These are phyloP conservation scores for Besnoitia besnoiti DNA, from an alignment of 169 alveolate species.

Conservation along the genomic window DNA sequence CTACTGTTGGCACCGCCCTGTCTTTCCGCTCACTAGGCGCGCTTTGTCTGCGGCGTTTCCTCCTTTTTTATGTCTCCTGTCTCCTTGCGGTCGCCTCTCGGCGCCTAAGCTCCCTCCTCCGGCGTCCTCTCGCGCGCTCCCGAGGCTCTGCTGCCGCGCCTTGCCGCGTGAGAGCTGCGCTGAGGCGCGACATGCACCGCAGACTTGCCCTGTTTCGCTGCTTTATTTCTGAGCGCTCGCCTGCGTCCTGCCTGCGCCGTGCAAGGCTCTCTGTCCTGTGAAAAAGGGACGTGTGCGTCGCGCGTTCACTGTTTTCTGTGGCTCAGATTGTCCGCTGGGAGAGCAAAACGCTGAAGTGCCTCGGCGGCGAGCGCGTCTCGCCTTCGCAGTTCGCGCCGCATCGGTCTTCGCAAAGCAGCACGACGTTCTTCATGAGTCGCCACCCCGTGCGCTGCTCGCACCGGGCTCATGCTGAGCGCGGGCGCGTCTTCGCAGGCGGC, in stretches of 20 bases:
- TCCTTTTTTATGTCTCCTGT: not conserved
- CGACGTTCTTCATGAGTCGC: not conserved
- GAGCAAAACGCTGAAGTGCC: not conserved
- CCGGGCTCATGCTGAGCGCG: not conserved
- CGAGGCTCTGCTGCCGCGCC: no score
- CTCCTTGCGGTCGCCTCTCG: not conserved
- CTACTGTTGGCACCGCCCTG: not conserved
- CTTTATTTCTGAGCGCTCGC: no score
- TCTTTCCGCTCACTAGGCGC: no score
- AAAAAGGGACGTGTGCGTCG: no score
- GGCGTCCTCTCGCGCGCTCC: no score
- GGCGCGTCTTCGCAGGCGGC: slow-evolving; percentile 5
- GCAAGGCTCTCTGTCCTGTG: not conserved
- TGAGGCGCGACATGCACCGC: no score
- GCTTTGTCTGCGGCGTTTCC: no score
- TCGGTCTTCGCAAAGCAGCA: not conserved
- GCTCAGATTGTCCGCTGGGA: not conserved
- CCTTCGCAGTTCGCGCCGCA: not conserved
- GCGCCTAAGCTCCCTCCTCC: no score
- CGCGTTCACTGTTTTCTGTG: not conserved
- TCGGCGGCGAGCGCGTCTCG: slow-evolving; percentile 14
- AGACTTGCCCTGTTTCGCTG: no score
- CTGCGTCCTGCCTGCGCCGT: no score
- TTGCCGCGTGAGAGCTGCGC: no score
- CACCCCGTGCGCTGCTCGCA: not conserved